A percentile compares a stretch with the other conserved stretches of the same genome.
Conservation (phyloP, 2,329 filamentous ascomycete species). For the Fusarium dimerum region DNA sequence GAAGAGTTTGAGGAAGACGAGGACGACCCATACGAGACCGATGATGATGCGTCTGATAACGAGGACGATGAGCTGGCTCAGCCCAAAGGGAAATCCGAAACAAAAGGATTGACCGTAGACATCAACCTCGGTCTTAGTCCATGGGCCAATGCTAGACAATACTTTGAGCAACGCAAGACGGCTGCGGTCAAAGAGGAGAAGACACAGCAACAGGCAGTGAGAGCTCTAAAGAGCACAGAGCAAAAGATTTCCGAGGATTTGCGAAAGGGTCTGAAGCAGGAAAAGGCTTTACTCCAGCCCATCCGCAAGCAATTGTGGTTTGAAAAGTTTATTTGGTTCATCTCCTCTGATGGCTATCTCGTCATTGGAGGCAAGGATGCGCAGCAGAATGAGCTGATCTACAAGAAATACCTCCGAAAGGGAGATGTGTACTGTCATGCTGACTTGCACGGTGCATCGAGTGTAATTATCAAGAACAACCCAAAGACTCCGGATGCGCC, state of each 20-base stretch:
- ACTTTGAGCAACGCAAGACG: slow-evolving; percentile 84
- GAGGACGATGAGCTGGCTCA: slow-evolving; percentile 36
- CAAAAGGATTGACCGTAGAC: slow-evolving; percentile 70
- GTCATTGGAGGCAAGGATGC: slow-evolving; percentile 87
- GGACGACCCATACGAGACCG: slow-evolving; percentile 63
- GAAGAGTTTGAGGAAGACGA: slow-evolving; percentile 64
- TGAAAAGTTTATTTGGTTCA: slow-evolving; percentile 94
- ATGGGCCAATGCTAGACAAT: slow-evolving; percentile 87
- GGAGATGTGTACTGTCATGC: slow-evolving; percentile 93
- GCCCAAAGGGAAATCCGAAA: slow-evolving; percentile 41
- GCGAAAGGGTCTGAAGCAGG: slow-evolving; percentile 85
- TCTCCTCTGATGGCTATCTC: slow-evolving; percentile 93
- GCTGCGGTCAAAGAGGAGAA: slow-evolving; percentile 87
- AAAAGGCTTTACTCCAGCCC: slow-evolving; percentile 82
- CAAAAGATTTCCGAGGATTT: slow-evolving; percentile 84
- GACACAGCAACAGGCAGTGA: slow-evolving; percentile 77
- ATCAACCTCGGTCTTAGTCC: slow-evolving; percentile 80
- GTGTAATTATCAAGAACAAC: slow-evolving; percentile 90
- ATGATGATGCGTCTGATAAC: slow-evolving; percentile 55
- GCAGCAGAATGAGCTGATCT: slow-evolving; percentile 90
- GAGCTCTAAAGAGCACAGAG: slow-evolving; percentile 86
- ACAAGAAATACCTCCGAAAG: slow-evolving; percentile 79
- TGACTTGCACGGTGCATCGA: slow-evolving; percentile 79
- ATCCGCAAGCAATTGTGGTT: slow-evolving; percentile 90
- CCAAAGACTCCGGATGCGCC: slow-evolving; percentile 75